Conservation (phyloP, 208 protist genomes). For the Trypanosoma grayi region DNA sequence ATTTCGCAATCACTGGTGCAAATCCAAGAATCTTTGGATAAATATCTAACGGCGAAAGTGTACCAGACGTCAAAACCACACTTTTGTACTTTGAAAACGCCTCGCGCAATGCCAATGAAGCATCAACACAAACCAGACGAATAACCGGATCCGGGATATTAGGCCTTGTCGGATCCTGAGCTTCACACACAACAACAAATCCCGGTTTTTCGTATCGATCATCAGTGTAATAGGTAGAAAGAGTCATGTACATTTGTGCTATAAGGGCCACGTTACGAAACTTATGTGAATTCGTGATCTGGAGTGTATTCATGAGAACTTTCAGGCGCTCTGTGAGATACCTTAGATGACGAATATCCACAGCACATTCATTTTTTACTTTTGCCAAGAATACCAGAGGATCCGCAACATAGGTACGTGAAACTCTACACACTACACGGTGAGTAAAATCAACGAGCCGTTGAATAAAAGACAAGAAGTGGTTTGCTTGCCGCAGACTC, state of each 20-base stretch:
- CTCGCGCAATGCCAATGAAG: slow-evolving; percentile 96
- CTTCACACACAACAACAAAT: slow-evolving; percentile 96
- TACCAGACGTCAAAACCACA: slow-evolving; percentile 98
- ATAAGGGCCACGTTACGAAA: slow-evolving; percentile 92
- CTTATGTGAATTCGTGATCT: slow-evolving; percentile 93
- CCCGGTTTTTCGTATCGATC: slow-evolving; percentile 86
- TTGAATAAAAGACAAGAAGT: slow-evolving; percentile 95
- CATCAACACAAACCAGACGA: slow-evolving; percentile 95
- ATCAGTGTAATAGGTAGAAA: slow-evolving; percentile 93
- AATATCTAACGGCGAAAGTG: slow-evolving; percentile 98
- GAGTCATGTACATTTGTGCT: slow-evolving; percentile 95
- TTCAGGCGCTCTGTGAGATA: slow-evolving; percentile 91
- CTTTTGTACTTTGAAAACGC: slow-evolving; percentile 94
- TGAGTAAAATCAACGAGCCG: slow-evolving; percentile 95
- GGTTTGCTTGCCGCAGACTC: slow-evolving; percentile 94
- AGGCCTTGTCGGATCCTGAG: slow-evolving; percentile 90
- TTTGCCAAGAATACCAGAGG: slow-evolving; percentile 87
- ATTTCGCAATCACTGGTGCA: slow-evolving; percentile 87
- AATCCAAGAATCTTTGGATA: slow-evolving; percentile 99
- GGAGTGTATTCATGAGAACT: slow-evolving; percentile 95
- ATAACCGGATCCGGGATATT: slow-evolving; percentile 87
- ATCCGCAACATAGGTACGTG: slow-evolving; percentile 85
- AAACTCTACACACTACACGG: slow-evolving; percentile 79
- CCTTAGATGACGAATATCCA: slow-evolving; percentile 83
- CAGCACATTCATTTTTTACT: slow-evolving; percentile 82